Base-by-base conservation (phyloP, 106 monocot species). In the Acanthochlamys bracteata region DNA sequence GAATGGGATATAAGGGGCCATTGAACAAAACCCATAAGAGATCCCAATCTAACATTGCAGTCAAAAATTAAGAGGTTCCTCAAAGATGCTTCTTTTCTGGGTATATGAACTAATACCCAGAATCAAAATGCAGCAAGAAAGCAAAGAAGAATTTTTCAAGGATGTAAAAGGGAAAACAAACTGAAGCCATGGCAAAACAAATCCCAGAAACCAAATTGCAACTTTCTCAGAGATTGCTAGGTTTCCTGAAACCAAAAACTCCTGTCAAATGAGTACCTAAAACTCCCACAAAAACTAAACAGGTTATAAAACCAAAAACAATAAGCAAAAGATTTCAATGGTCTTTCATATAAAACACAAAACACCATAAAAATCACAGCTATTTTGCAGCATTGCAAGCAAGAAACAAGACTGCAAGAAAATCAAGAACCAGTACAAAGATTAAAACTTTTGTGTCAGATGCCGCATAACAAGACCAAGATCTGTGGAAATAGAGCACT, bases 401-500 rank as follows among this genome's bases (percentile, higher is more conserved):
- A 66, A 19, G 15, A 20, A 17, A 54, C 41, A 3, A 66, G 66
- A 20, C 16, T 16, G 10, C 51, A 66, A 25, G 16, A 41, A 52
- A 52, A 21, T 19, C 65, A 63, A 43, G 14, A 23, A 14, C 19
- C 10, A 7, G 19, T 21, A 64, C 49, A 66, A 20, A 55, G 12
- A 23, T 51, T 7, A 17, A 17, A 43, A 68, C 10, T 22, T 49
- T 49, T 49, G 10, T 22, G 41, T 19, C 21, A 21, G 15, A 47
- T 41, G 24, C 17, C 4, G 16, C 13, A 20, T 14, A 40, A 9
- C 49, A 25, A 41, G 16, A 41, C 25, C 42, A 63, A n/a, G 64
- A 71, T 66, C 60, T 27, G 59, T 9, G 12, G 47, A n/a, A 1
- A 14, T 4, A 54, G 42, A n/a, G 33, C 10, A 61, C 71, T 66